These are phyloP conservation scores for Hypomontagnella submonticulosa DNA, from an alignment of 495 filamentous ascomycete genomes.

Conservation along the genomic window DNA sequence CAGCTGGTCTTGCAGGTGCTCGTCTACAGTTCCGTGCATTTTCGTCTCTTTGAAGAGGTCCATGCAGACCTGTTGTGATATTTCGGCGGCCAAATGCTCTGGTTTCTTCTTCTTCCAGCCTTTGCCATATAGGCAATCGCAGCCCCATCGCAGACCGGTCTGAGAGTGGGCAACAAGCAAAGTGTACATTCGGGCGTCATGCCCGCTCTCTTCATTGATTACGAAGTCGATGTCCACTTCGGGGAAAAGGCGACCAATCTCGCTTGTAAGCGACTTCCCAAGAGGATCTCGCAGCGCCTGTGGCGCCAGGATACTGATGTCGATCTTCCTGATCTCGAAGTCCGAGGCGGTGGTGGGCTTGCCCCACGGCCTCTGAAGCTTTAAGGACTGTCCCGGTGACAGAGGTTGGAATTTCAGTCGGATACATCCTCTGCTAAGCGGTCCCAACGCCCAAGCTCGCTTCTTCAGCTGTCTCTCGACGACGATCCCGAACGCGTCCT, in stretches of 20 bases:
- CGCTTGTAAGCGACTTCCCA: constrained; percentile 49
- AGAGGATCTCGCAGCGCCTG: constrained; percentile 55
- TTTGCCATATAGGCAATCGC: constrained; percentile 65
- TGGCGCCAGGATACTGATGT: constrained; percentile 68
- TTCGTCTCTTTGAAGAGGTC: constrained; percentile 68
- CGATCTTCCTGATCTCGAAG: constrained; percentile 63
- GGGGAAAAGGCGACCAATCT: constrained; percentile 54
- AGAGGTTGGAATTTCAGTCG: constrained; percentile 69
- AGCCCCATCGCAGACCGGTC: constrained; percentile 70
- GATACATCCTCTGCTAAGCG: constrained; percentile 66
- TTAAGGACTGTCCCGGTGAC: constrained; percentile 54
- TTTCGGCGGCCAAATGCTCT: constrained; percentile 51
- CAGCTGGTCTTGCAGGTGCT: constrained; percentile 80
- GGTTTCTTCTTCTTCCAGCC: constrained; percentile 60
- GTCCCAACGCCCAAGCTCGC: constrained; percentile 76
- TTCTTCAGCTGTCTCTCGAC: constrained; percentile 66
- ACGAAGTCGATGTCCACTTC: constrained; percentile 62
- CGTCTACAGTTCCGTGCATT: constrained; percentile 70
- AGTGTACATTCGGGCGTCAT: constrained; percentile 72
- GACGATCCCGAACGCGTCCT: constrained; percentile 67
- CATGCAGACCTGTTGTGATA: constrained; percentile 64
- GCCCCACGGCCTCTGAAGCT: constrained; percentile 55
- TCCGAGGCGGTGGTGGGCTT: constrained; percentile 30
- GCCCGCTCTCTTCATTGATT: constrained; percentile 66
- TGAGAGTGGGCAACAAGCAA: constrained; percentile 77